Base-by-base conservation (phyloP, 2,329 filamentous ascomycete species). In the Aspergillus jensenii region DNA sequence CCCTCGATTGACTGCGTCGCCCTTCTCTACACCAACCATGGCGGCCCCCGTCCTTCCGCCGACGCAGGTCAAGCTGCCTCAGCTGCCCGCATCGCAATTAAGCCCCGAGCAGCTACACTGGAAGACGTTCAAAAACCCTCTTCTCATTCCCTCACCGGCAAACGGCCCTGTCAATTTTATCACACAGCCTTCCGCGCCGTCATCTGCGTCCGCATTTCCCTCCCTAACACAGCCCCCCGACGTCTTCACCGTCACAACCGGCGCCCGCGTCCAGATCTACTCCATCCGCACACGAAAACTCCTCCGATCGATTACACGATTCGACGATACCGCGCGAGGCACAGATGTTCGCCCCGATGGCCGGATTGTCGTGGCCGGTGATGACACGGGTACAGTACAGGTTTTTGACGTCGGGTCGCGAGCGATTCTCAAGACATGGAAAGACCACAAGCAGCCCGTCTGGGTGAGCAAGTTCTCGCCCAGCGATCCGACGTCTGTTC, bases 41-140 rank as follows among this genome's bases (percentile, higher is more conserved):
- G 92, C 93, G 68, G 90, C 92, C 70, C 88, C 91, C 79, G 90
- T 96, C 69, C 85, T 87, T 75, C 89, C 90, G 60, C 80, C 96
- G 65, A 87, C 87, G 74, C 88, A 88, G 74, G 80, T 96, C 71
- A 96, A 91, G 82, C 84, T 96, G 71, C 87, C 93, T 57, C 84
- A 90, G 62, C 90, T 91, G 51, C 92, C 92, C 57, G 88, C 89
- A 41, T 89, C 91, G 54, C 71, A 70, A 49, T 79, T 93, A 48
- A 96, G 93, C 6, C 88, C 93, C 33, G 95, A 99, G 79, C 93
- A 98, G 78, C 85, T 88, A 65, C 98, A 98, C 82, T 99, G 96
- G 96, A 90, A 89, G 72, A 89, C 90, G 12, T 99, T 99, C 81
- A 92, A 91, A 78, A 95, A 93, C 66, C 90, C 93, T 65, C 86